Percentiles rank a stretch among this genome's conserved stretches.
Conservation (phyloP, 1,284 basidiomycete genomes). For the Vanrija pseudolonga region DNA sequence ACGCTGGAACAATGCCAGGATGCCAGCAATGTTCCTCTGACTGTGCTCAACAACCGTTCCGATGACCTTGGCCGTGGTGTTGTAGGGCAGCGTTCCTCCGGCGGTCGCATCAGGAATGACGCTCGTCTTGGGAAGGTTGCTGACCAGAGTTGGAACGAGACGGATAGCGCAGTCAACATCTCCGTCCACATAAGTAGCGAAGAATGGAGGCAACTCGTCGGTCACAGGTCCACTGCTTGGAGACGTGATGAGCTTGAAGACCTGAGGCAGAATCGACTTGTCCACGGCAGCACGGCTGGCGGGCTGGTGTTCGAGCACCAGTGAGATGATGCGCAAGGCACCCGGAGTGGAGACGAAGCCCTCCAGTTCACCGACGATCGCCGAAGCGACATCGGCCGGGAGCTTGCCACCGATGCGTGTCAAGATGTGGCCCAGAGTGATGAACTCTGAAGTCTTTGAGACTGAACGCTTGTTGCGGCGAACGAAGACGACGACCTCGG, state of each 20-base stretch:
- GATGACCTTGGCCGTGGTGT: constrained; percentile 76
- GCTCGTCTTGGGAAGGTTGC: constrained; percentile 25
- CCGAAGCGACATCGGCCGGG: constrained; percentile 60
- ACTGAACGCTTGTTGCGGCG: constrained; percentile 74
- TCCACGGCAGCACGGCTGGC: constrained; percentile 69
- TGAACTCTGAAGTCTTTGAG: constrained; percentile 72
- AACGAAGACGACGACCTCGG: constrained; percentile 72
- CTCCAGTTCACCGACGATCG: constrained; percentile 68
- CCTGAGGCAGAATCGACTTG: constrained; percentile 61
- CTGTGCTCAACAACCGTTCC: constrained; percentile 71
- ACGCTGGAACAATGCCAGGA: constrained; percentile 75
- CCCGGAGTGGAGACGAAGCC: constrained; percentile 73
- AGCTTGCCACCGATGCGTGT: constrained; percentile 58
- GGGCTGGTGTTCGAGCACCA: constrained; percentile 68
- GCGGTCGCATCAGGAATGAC: constrained; percentile 38
- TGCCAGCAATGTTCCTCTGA: constrained; percentile 67
- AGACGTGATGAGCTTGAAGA: constrained; percentile 70
- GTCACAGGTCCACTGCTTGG: constrained; percentile 68
- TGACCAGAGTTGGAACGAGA: constrained; percentile 67
- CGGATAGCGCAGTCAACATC: constrained; percentile 74
- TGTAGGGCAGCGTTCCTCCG: constrained; percentile 48
- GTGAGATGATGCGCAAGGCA: constrained; percentile 65
- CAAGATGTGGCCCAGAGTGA: constrained; percentile 59
- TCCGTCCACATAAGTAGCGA: constrained; percentile 71
- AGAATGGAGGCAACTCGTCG: constrained; percentile 77